Conservation (phyloP, 2,329 filamentous ascomycete genomes). For the Phialophora verrucosa region DNA sequence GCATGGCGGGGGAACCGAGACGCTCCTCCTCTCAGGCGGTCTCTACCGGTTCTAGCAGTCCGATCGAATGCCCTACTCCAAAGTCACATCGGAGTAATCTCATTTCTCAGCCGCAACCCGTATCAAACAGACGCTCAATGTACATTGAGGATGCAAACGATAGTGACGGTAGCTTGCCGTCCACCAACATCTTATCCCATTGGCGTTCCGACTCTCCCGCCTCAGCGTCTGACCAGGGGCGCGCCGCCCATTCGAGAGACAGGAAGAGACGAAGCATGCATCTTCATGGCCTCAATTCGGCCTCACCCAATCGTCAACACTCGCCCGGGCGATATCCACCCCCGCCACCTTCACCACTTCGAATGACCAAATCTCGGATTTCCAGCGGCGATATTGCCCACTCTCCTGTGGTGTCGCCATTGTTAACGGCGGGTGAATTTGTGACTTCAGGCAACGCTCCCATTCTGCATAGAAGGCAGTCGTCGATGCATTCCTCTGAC, state of each 20-base stretch:
- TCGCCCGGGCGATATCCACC: constrained; percentile 78
- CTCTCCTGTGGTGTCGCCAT: constrained; percentile 88
- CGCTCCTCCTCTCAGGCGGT: constrained; percentile 68
- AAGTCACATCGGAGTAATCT: constrained; percentile 74
- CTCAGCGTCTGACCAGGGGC: constrained; percentile 71
- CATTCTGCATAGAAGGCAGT: constrained; percentile 78
- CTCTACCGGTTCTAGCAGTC: constrained; percentile 87
- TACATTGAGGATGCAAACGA: constrained; percentile 82
- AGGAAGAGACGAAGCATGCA: constrained; percentile 87
- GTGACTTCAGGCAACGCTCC: constrained; percentile 51
- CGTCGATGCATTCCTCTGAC: constrained; percentile 82
- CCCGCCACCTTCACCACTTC: constrained; percentile 83
- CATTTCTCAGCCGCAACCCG: constrained; percentile 60
- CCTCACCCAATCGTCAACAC: constrained; percentile 80
- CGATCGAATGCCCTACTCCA: constrained; percentile 87
- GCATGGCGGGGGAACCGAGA: constrained; percentile 51
- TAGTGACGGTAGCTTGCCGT: constrained; percentile 87
- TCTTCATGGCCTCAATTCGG: constrained; percentile 70
- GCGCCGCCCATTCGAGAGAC: constrained; percentile 78
- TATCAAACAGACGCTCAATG: constrained; percentile 77
- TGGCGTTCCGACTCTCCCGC: constrained; percentile 86
- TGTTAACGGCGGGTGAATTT: constrained; percentile 79
- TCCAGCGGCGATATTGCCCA: constrained; percentile 56
- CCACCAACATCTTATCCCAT: constrained; percentile 74
- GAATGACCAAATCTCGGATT: constrained; percentile 80